phyloP scores from a whole-genome alignment of 768 basidiomycete genomes.

The Lentinula sp. region DNA sequence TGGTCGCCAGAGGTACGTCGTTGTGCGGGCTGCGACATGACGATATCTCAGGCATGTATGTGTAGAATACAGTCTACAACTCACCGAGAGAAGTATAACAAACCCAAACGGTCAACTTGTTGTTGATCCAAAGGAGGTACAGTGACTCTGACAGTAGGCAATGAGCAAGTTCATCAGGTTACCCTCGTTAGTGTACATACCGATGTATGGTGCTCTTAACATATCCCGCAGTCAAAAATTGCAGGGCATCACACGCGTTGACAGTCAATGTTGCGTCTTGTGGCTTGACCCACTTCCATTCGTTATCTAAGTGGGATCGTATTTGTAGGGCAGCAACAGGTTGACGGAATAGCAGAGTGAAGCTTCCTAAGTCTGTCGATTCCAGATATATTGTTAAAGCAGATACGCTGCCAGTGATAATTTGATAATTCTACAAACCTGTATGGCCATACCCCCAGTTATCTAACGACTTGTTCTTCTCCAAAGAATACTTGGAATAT shows the following conservation, averaged over 20 bases:
- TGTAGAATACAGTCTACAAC: not conserved
- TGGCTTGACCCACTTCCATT: constrained; percentile 53
- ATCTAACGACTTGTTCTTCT: constrained; percentile 30
- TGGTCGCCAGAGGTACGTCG: constrained; percentile 34
- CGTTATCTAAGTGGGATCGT: constrained; percentile 33
- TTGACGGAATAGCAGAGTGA: constrained; percentile 51
- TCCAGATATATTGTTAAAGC: not conserved
- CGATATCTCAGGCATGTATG: not conserved
- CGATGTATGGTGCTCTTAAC: constrained; percentile 37
- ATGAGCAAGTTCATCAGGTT: not conserved
- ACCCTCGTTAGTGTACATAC: constrained; percentile 34
- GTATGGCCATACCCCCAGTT: constrained; percentile 40
- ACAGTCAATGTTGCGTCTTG: constrained; percentile 41
- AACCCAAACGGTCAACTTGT: constrained; percentile 44
- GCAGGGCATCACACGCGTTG: constrained; percentile 39
- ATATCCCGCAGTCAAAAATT: constrained; percentile 40
- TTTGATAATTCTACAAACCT: constrained; percentile 12
- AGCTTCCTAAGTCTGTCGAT: constrained; percentile 34
- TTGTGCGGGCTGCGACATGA: constrained; percentile 34
- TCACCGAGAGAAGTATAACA: constrained; percentile 47
- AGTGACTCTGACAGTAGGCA: constrained; percentile 24
- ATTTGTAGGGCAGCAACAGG: constrained; percentile 52
- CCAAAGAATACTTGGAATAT: constrained; percentile 36
- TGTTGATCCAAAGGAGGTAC: constrained; percentile 48
- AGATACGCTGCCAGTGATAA: no score